phyloP scores from a whole-genome alignment of 2,329 filamentous ascomycete species.

The Parafenestella ontariensis region DNA sequence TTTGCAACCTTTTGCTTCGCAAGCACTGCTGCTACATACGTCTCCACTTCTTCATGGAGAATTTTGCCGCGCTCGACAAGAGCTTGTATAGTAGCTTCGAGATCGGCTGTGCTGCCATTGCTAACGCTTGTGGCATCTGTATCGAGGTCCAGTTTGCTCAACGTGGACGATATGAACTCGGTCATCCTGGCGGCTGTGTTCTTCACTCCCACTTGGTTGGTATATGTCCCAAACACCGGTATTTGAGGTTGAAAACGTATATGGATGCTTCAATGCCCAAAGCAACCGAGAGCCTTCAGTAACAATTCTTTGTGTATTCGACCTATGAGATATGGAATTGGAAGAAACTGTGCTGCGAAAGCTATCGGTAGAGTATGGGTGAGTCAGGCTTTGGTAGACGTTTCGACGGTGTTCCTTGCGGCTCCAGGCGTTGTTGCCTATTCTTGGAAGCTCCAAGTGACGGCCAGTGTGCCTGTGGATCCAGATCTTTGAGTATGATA shows the following conservation, averaged over 20 bases:
- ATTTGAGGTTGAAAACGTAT: too few species aligned
- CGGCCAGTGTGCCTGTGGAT: neutral
- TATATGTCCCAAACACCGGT: too few species aligned
- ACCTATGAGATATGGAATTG: neutral
- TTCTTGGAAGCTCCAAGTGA: neutral
- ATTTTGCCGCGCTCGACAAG: slow-evolving; percentile 49
- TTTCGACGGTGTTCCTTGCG: neutral
- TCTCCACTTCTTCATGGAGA: slow-evolving; percentile 52
- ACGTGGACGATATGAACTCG: slow-evolving; percentile 15
- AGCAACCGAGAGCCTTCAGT: too few species aligned
- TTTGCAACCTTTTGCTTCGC: slow-evolving; percentile 40
- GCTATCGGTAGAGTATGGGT: neutral
- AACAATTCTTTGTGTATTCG: neutral
- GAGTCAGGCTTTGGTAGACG: neutral
- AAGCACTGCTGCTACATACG: slow-evolving; percentile 46
- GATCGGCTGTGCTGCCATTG: slow-evolving; percentile 15
- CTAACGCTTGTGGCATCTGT: slow-evolving; percentile 8
- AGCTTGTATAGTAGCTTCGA: slow-evolving; percentile 35
- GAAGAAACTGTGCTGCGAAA: neutral
- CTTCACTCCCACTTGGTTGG: too few species aligned
- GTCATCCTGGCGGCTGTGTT: slow-evolving; percentile 13
- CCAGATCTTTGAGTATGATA: neutral
- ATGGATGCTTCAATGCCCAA: too few species aligned
- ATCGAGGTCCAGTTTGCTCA: slow-evolving; percentile 19
- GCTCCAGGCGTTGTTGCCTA: neutral